phyloP scores from a whole-genome alignment of 768 basidiomycete genomes.

The Calocybe cyanea region DNA sequence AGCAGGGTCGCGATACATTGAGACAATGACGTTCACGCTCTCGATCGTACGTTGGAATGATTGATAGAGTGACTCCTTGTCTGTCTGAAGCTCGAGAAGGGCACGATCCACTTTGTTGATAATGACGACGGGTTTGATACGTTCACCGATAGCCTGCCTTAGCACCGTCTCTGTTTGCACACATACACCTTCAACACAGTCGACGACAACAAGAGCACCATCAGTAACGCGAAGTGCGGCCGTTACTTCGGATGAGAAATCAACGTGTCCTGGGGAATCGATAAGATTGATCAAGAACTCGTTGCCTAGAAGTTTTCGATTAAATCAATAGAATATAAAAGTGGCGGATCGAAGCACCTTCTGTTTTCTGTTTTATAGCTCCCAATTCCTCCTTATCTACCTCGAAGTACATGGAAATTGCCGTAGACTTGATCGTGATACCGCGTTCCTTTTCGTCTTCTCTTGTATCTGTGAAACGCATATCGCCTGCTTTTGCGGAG shows the following conservation, averaged over 20 bases:
- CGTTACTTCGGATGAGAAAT: conserved; percentile 99
- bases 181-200: conserved; percentile 99
- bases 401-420: conserved; percentile 93
- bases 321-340: conserved; percentile 48
- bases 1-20: conserved; percentile 89
- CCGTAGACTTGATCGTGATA: conserved; percentile 99
- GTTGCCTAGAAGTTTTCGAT: conserved; percentile 82
- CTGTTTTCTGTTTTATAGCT: conserved; percentile 91
- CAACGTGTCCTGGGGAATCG: conserved; percentile 86
- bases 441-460: conserved; percentile 99
- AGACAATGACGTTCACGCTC: conserved; percentile 96
- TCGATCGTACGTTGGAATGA: conserved; percentile 98
- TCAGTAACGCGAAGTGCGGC: conserved; percentile 99
- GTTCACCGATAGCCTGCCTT: conserved; percentile 94
- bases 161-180: conserved; percentile 99
- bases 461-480: conserved; percentile 97
- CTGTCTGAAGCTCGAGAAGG: conserved; percentile 94
- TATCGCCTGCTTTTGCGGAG: conserved; percentile 87
- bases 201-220: conserved; percentile 98
- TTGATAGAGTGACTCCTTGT: conserved; percentile 96
- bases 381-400: conserved; percentile 84
- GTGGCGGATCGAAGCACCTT: conserved; percentile 54
- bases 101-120: conserved; percentile 99
- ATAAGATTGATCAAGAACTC: conserved; percentile 93
- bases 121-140: conserved; percentile 98